A percentile compares a stretch with the other conserved stretches of the same genome.
Evolutionary conservation across 202 grass and related monocot species (phyloP).

Genomic region (Dendrocalamus latiflorus): DNA sequence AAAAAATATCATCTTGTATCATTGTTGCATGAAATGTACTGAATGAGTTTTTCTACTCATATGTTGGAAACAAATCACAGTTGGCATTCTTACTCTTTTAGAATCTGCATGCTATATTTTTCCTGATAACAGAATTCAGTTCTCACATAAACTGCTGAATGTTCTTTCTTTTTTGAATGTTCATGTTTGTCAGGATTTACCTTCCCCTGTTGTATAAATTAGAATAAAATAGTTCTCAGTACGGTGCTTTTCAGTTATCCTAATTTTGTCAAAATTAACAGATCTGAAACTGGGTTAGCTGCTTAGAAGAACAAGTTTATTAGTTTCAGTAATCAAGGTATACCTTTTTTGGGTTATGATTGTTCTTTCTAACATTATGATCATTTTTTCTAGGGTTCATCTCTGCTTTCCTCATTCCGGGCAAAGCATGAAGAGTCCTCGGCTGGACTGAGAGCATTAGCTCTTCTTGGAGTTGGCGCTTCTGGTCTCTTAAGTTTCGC

Average conservation of each 20-base stretch:
- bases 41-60: neutral
- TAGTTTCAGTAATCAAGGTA: too few relatives aligned
- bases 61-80: neutral
- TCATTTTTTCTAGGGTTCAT: constrained; percentile 36
- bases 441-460: constrained; percentile 64
- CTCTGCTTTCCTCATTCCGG: constrained; percentile 46
- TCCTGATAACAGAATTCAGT: neutral
- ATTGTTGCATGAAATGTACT: neutral
- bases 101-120: neutral
- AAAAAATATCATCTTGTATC: neutral
- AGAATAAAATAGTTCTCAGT: neutral
- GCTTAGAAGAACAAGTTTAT: too few relatives aligned
- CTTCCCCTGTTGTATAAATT: neutral
- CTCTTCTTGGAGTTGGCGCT: constrained; percentile 71
- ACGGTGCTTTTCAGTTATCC: neutral
- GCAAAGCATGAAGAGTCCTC: constrained; percentile 58
- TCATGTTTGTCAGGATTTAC: neutral
- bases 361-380: neutral
- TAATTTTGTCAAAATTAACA: neutral
- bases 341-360: neutral
- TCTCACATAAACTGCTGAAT: neutral
- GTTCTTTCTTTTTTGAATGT: neutral
- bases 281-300: too few relatives aligned
- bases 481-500: constrained; percentile 71
- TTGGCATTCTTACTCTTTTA: neutral